Base-by-base conservation (phyloP, 2,329 filamentous ascomycete genomes). In the Whalleya microplaca region DNA sequence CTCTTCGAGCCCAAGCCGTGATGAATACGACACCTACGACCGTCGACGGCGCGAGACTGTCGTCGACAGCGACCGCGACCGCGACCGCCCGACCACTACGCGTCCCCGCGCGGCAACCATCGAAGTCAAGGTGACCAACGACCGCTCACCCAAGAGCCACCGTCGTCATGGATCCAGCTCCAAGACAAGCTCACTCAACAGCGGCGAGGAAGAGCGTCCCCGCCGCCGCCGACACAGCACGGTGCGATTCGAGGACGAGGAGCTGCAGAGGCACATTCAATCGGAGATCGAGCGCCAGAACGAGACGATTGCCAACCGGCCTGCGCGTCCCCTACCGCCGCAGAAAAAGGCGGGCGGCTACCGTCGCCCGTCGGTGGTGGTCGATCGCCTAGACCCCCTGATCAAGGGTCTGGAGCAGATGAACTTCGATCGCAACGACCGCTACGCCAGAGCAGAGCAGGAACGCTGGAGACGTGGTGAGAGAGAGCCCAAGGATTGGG, bases 241-340 rank as follows among this genome's bases (percentile, higher is more conserved):
- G 56, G 66, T 66, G 16, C 55, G 65, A 6, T 64, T 65, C 41
- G 69, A 70, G 40, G 67, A 70, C 55, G 64, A 66, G 49, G 65
- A 70, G 16, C 66, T 69, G 27, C 64, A 66, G 41, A 68, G 69
- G 21, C 58, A 69, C 29, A 62, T 72, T 2, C 67, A 67, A 27
- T 59, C 64, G 8, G 71, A 73, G 61, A 78, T 80, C 52, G 71
- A 70, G 8, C 70, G 70, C 53, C 75, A 75, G 52, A 80, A 80
- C 51, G 71, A 71, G 29, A 72, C 73, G 53, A 80, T 80, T 51
- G 69, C 72, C 54, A 70, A 63, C 56, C 75, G 78, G 9, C 66
- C 70, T 18, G 58, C 69, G 32, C 6, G 69, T 73, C 2, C 59
- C 57, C 8, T 27, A n/a, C n/a, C n/a, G n/a, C n/a, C n/a, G 19